Base-by-base conservation (phyloP, 345 rosid species). In the Brassica cretica region DNA sequence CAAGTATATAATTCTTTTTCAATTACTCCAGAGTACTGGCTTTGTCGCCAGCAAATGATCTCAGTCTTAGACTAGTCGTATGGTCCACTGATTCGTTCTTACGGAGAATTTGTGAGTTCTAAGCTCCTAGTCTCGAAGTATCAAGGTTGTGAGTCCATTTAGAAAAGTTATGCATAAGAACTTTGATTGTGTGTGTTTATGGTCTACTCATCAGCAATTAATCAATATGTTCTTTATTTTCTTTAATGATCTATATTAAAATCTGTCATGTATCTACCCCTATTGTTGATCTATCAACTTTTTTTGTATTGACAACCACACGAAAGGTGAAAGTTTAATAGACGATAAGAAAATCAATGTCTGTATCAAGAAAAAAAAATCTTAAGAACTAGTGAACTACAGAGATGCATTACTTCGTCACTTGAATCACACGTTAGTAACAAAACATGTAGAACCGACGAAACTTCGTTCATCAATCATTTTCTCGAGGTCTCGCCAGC, bases 391-490 rank as follows among this genome's bases (percentile, higher is more conserved):
- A 21, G 14, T n/a, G 25, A 68, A 16, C 19, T 69, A 21, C 21
- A 25, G 25, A 68, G 72, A 68, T 15, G 11, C 60, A 68, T 24
- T 55, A 70, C 64, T 9, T 32, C 19, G 24, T 33, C 24, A 49
- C 51, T 39, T 25, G 12, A 56, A 37, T 14, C 16, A 55, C 21
- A 53, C 24, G 19, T 53, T 2, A 55, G 8, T 8, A 7, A 19
- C 8, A 18, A 8, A 56, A 60, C 8, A 25, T 24, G 51, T 30
- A 30, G 8, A 64, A 62, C 64, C 53, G 71, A 74, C 70, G 56
- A n/a, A 21, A 55, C 7, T 55, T 58, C 67, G 70, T 51, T 70
- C 70, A 8, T 32, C 74, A 35, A 6, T 76, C 75, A 64, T 76
- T 76, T 76, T 61, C 74, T 14, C 4, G 14, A 44, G 16, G 51